Evolutionary conservation across 176 grass and related monocot genomes (phyloP), one percentile per base, ranked within the genome.

Genomic region (Lolium rigidum): DNA sequence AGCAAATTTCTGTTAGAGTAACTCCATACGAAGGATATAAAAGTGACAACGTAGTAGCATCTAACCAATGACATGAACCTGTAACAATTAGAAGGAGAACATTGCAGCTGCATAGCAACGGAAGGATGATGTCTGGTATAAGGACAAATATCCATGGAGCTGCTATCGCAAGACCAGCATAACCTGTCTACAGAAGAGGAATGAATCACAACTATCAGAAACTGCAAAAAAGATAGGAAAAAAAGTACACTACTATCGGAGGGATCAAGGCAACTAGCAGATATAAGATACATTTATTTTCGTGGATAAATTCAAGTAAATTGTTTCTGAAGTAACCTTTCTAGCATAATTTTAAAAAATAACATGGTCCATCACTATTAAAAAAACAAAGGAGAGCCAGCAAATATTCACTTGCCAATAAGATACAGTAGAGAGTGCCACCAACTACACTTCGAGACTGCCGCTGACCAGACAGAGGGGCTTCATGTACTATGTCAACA

Each of bases 71-170:
- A 76, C 13, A 67, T 57, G 75, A 49, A 94, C 92, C 89, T 94
- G 92, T 94, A 87, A 94, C 21, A 70, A 94, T 75, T 56, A 94
- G 69, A 51, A 94, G 89, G 72, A 91, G 25, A 50, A 87, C 89
- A 91, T 94, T 91, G 66, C 80, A 91, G 81, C 86, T 94, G 49
- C 92, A 94, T 20, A 94, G 89, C 92, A 94, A 85, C 24, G 82
- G 84, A 65, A 87, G 80, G 65, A 94, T 70, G 61, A 91, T 84
- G 48, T 90, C 80, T 43, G 89, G 89, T 62, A 94, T 44, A 28
- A 89, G 85, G 64, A 91, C 41, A 76, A 89, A 91, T 84, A 94
- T 89, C 92, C 92, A 94, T 74, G 92, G 92, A 87, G 92, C 74
- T 87, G 89, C 92, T 78, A 87, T 81, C 80, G 86, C 82, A 80